A percentile compares a stretch with the other conserved stretches of the same genome.
Conservation (phyloP, 352 stramenopile genomes). For the Phytophthora aleatoria region DNA sequence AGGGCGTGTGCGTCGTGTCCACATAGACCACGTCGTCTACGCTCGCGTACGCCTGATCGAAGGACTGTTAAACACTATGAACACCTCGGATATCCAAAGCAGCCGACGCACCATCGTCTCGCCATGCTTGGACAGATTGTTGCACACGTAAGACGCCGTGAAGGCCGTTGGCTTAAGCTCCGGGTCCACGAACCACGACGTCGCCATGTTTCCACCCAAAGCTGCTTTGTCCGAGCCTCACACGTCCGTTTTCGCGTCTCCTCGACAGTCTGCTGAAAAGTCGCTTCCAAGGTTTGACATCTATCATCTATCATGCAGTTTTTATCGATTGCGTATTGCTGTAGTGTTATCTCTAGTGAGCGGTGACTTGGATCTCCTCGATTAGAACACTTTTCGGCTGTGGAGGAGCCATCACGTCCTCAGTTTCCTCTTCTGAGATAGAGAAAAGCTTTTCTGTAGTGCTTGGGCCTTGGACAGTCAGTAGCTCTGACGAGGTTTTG, state of each 20-base stretch:
- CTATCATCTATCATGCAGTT: slow-evolving; percentile 28
- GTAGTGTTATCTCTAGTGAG: slow-evolving; percentile 18
- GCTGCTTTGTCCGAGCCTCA: not conserved
- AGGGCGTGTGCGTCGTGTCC: slow-evolving; percentile 47
- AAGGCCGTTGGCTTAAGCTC: slow-evolving; percentile 48
- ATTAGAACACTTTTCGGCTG: slow-evolving; percentile 29
- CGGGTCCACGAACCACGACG: slow-evolving; percentile 53
- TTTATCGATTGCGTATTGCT: slow-evolving; percentile 19
- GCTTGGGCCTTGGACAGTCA: slow-evolving; percentile 9
- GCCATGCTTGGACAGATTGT: slow-evolving; percentile 56
- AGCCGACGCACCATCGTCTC: slow-evolving; percentile 43
- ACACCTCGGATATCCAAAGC: not conserved
- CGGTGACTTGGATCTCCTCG: slow-evolving; percentile 32
- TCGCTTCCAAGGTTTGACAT: slow-evolving; percentile 8
- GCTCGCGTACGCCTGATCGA: slow-evolving; percentile 47
- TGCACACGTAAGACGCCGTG: slow-evolving; percentile 58
- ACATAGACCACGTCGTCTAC: slow-evolving; percentile 54
- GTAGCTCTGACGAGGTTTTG: slow-evolving; percentile 15
- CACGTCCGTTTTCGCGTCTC: slow-evolving; percentile 18
- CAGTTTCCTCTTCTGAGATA: slow-evolving; percentile 26
- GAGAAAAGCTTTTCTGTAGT: slow-evolving; percentile 23
- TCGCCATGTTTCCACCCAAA: slow-evolving; percentile 28
- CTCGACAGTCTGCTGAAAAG: slow-evolving; percentile 14
- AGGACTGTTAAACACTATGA: slow-evolving; percentile 3
- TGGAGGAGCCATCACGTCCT: slow-evolving; percentile 1